Evolutionary conservation across 1,284 basidiomycete genomes (phyloP), one percentile per base, ranked within the genome.

Genomic region (Austroboletus olivaceoglutinosus): DNA sequence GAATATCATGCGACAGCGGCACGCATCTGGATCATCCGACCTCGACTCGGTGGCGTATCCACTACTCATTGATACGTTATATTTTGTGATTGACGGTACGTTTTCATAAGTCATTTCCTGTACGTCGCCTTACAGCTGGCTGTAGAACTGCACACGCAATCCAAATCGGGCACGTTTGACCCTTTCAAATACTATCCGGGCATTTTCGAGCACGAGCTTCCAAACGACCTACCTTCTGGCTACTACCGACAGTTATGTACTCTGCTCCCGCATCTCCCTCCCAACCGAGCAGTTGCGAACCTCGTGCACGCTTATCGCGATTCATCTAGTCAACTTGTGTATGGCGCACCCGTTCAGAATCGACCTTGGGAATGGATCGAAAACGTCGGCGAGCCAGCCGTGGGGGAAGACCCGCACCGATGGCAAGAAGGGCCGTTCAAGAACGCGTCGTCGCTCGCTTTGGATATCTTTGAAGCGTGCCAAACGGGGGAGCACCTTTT

Each of bases 301-400:
- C 76, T 91, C 33, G 76, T 78, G 4, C 78, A 79, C 44, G 78
- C 78, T 4, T 74, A 81, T 48, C 75, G 76, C 25, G 55, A 77
- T 4, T 49, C 41, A 9, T 69, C 71, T 8, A 83, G 81, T 2
- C 71, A 75, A 7, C 53, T 80, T 6, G 63, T 81, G 7, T 70
- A 74, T 50, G 76, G 77, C 19, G 63, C 70, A 12, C 74, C 79
- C 1, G 85, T 90, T 18, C 73, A 80, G 51, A 86, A 89, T 63
- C 77, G 83, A 38, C 87, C 89, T 13, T 91, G 89, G 89, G 89
- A 91, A 65, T 91, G 89, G 89, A 80, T 83, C 8, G 89, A 91
- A 64, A 81, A 85, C 63, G 64, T 91, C 1, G 86, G 86, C 4
- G 87, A 89, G 52, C 73, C 76, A 3, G 59, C 70, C 5, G 52